A percentile compares a stretch with the other conserved stretches of the same genome.
Conservation (phyloP, 2,329 filamentous ascomycete genomes). For the Trichophyton benhamiae region DNA sequence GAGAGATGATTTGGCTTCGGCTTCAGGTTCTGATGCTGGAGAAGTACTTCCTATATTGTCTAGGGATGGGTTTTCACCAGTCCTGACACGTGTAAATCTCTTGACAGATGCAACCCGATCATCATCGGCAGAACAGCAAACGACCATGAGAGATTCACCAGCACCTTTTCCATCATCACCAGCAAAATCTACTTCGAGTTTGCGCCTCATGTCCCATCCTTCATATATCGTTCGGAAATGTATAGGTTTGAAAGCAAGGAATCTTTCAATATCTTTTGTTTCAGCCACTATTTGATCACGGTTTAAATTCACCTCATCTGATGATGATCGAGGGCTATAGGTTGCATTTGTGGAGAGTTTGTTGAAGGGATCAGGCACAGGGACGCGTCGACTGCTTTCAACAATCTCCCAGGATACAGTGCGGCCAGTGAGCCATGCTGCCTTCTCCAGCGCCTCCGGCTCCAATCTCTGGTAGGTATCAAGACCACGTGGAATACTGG, state of each 20-base stretch:
- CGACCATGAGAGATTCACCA: constrained; percentile 64
- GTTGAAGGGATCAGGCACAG: constrained; percentile 60
- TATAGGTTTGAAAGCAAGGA: constrained; percentile 57
- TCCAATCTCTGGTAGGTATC: constrained; percentile 37
- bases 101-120: constrained; percentile 41
- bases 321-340: constrained; percentile 70
- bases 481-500: constrained; percentile 51
- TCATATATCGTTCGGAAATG: constrained; percentile 67
- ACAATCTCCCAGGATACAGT: constrained; percentile 69
- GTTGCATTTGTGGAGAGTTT: constrained; percentile 56
- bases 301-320: constrained; percentile 57
- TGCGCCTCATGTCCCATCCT: constrained; percentile 85
- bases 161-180: constrained; percentile 62
- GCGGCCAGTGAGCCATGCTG: constrained; percentile 70
- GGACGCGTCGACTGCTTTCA: constrained; percentile 61
- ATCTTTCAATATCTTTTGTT: constrained; percentile 69
- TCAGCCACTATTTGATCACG: constrained; percentile 61
- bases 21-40: constrained; percentile 14
- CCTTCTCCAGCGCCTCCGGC: constrained; percentile 45
- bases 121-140: constrained; percentile 59
- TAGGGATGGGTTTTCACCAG: constrained; percentile 18
- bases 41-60: constrained; percentile 13
- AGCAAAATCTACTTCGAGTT: constrained; percentile 78
- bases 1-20: constrained; percentile 30
- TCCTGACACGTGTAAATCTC: constrained; percentile 46